Evolutionary conservation across 148 eudicot genomes (phyloP).

Genomic region (Rhododendron ferrugineum): DNA sequence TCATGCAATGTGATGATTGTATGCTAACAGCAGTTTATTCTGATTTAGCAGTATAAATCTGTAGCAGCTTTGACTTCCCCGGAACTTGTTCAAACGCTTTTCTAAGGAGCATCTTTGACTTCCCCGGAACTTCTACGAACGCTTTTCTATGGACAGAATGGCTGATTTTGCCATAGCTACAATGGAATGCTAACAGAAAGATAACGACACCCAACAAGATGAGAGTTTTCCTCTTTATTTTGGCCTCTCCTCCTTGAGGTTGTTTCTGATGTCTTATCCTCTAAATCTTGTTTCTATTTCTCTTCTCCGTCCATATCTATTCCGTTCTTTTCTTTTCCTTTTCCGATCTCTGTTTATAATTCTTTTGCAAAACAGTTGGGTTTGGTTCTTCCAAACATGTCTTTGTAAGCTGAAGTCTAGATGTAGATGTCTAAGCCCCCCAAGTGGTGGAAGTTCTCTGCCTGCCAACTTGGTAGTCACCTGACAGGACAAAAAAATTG

Average conservation of each 20-base stretch:
- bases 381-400: constrained; percentile 27
- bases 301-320: not conserved
- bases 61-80: constrained; percentile 63
- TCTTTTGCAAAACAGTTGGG: constrained; percentile 7
- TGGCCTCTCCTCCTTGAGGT: constrained; percentile 10
- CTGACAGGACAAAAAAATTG: not conserved
- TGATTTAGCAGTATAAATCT: constrained; percentile 48
- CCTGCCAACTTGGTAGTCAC: not conserved
- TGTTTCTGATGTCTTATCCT: constrained; percentile 25
- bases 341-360: constrained; percentile 14
- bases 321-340: not conserved
- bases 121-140: constrained; percentile 46
- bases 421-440: constrained; percentile 2
- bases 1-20: not conserved
- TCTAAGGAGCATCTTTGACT: constrained; percentile 36
- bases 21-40: not conserved
- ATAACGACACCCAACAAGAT: not conserved
- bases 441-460: not conserved
- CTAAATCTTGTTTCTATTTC: constrained; percentile 8
- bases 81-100: constrained; percentile 29
- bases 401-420: constrained; percentile 2
- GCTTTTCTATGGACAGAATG: constrained; percentile 40
- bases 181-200: constrained; percentile 12
- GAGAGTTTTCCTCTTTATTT: constrained; percentile 5
- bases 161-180: not conserved